Percentiles rank a stretch among this genome's conserved stretches.
These are phyloP conservation scores for Kodamaea kakaduensis DNA, from an alignment of 805 yeast species.

Conservation along the genomic window DNA sequence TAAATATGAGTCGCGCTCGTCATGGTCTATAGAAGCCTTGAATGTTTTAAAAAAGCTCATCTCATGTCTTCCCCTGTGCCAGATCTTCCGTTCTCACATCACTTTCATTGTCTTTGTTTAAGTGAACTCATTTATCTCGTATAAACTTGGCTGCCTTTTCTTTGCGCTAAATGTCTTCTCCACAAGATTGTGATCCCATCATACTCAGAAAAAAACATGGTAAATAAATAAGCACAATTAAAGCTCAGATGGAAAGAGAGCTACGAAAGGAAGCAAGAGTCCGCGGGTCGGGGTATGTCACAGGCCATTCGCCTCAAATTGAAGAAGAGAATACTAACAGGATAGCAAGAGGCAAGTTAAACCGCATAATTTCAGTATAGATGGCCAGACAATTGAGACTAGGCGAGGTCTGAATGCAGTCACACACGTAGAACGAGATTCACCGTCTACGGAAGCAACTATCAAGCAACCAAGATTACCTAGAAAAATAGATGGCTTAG, in stretches of 20 bases:
- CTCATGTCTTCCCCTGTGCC: too few relatives aligned
- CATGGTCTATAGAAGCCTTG: too few relatives aligned
- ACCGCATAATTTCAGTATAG: constrained; percentile 16
- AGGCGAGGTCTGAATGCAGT: too few relatives aligned
- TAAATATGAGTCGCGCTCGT: too few relatives aligned
- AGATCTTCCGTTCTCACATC: too few relatives aligned
- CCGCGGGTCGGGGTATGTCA: constrained; percentile 43
- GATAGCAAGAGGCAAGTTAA: constrained; percentile 17
- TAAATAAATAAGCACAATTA: constrained; percentile 1
- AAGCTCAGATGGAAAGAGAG: constrained; percentile 10
- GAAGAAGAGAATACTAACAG: constrained; percentile 13
- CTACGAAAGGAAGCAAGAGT: constrained; percentile 29
- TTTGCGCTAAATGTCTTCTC: too few relatives aligned
- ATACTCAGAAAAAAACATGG: not conserved
- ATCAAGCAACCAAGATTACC: too few relatives aligned
- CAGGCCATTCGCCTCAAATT: not conserved
- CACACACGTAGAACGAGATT: too few relatives aligned
- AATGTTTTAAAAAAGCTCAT: too few relatives aligned
- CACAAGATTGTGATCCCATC: constrained; percentile 1
- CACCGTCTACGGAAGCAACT: too few relatives aligned
- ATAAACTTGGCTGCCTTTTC: too few relatives aligned
- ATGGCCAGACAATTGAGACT: constrained; percentile 1
- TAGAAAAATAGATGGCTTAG: too few relatives aligned
- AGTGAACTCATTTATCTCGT: not conserved
- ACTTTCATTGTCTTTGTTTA: not conserved